phyloP scores from a whole-genome alignment of 2,329 filamentous ascomycete genomes.

The Colletotrichum costaricense region DNA sequence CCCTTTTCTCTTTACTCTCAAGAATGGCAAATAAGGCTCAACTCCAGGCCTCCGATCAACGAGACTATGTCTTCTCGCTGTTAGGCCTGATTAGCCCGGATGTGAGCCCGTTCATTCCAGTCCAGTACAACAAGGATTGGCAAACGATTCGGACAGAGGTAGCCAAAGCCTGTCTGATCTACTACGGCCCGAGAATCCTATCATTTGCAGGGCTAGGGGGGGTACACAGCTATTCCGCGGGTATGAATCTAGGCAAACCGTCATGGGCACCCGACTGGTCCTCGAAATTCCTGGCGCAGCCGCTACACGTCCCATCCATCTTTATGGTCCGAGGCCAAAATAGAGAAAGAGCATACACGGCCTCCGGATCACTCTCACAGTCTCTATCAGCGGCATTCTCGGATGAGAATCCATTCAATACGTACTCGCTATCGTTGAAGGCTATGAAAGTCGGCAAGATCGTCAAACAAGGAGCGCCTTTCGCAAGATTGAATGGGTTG shows the following conservation, averaged over 20 bases:
- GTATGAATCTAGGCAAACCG: not conserved
- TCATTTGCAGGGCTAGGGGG: not conserved
- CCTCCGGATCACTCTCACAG: not conserved
- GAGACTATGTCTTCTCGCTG: slow-evolving; percentile 12
- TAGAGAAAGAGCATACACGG: not conserved
- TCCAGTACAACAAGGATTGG: slow-evolving; percentile 13
- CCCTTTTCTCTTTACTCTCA: slow-evolving; percentile 1
- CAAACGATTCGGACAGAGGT: not conserved
- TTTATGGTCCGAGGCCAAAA: not conserved
- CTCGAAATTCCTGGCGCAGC: not conserved
- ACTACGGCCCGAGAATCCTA: not conserved
- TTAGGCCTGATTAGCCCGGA: not conserved
- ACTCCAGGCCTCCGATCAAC: slow-evolving; percentile 11
- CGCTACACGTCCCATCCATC: not conserved
- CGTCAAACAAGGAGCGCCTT: not conserved
- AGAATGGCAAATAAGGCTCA: not conserved
- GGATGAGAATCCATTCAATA: no score
- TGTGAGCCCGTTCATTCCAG: not conserved
- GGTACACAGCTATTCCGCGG: not conserved
- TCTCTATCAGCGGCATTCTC: not conserved
- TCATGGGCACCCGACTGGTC: slow-evolving; percentile 14
- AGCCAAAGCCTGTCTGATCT: slow-evolving; percentile 3
- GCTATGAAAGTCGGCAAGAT: not conserved
- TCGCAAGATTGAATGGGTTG: not conserved
- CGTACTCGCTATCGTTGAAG: not conserved